Base-by-base conservation (phyloP, 2,329 filamentous ascomycete species). In the Sordariomycetes sp. region DNA sequence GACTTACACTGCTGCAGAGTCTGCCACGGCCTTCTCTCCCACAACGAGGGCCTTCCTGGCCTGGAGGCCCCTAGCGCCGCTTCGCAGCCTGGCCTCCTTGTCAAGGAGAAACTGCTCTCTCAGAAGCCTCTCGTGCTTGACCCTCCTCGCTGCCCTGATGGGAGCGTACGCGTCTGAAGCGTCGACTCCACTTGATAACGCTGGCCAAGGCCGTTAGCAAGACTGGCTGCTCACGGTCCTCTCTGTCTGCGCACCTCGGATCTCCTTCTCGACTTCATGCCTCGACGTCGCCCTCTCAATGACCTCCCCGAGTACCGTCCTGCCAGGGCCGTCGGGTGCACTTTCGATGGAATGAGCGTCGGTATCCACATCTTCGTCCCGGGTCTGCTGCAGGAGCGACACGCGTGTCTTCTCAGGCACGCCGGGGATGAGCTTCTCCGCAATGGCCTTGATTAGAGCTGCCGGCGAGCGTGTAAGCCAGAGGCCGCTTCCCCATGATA, bases 371-470 rank as follows among this genome's bases (percentile, higher is more conserved):
- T 53, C 55, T 5, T 57, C 55, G 3, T 50, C 55, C n/a, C 55
- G 48, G 4, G 83, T 89, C 70, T 91, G 88, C 63, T 89, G 87
- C 14, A 91, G 69, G 53, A 90, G 82, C 0, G 85, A 79, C 51
- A 90, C 79, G 24, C 84, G 78, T 0, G 84, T 83, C 34, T 80
- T 74, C 62, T 86, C 79, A 0, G 86, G 83, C 46, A 91, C 85
- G 0, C 88, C 89, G 0, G 90, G 89, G 18, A 95, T 87, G 37
- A 91, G 76, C 65, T 89, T 89, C 61, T 90, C 85, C 4, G 85
- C 86, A 63, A 95, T 85, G 1, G 90, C 89, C 65, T 82, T 82
- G 18, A 94, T 74, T 7, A 93, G 72, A 0, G 88, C 85, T 88
- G 53, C 25, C 3, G n/a, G 52, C 20, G 16, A 14, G 6, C 12